Percentiles rank a stretch among this genome's conserved stretches.
These are phyloP conservation scores for Colletotrichum truncatum DNA, from an alignment of 2,329 filamentous ascomycete genomes.

Conservation along the genomic window DNA sequence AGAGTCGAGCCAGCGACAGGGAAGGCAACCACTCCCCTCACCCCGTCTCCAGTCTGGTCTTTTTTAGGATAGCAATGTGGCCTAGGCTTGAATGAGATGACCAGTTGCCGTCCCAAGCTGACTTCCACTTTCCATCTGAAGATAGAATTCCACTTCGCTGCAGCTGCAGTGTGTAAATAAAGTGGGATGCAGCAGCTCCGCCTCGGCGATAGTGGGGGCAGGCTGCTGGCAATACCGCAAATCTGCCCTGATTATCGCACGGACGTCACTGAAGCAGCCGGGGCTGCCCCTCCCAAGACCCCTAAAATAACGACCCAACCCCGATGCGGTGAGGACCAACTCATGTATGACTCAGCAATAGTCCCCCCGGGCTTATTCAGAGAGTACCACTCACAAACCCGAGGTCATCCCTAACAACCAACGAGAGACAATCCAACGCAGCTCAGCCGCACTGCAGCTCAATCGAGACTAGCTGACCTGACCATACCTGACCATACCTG, in stretches of 20 bases:
- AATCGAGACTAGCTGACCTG: constrained; percentile 19
- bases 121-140: background rate
- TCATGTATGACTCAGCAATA: background rate
- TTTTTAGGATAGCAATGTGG: too few relatives aligned
- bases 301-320: constrained; percentile 25
- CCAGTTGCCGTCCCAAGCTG: background rate
- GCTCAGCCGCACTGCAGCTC: constrained; percentile 26
- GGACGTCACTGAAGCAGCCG: constrained; percentile 21
- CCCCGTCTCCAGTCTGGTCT: too few relatives aligned
- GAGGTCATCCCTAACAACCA: background rate
- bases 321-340: constrained; percentile 5
- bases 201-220: background rate
- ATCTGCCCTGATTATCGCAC: constrained; percentile 1
- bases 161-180: background rate
- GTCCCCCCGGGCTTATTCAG: background rate
- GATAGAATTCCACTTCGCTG: background rate
- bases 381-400: background rate
- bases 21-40: too few relatives aligned
- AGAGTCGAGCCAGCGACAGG: too few relatives aligned
- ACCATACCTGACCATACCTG: background rate
- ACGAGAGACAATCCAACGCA: constrained; percentile 6
- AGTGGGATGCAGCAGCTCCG: background rate
- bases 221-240: constrained; percentile 3
- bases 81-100: too few relatives aligned
- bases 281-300: constrained; percentile 14